Percentiles rank a stretch among this genome's conserved stretches.
These are phyloP conservation scores for Hypoxylon cercidicola DNA, from an alignment of 495 filamentous ascomycete genomes.

Conservation along the genomic window DNA sequence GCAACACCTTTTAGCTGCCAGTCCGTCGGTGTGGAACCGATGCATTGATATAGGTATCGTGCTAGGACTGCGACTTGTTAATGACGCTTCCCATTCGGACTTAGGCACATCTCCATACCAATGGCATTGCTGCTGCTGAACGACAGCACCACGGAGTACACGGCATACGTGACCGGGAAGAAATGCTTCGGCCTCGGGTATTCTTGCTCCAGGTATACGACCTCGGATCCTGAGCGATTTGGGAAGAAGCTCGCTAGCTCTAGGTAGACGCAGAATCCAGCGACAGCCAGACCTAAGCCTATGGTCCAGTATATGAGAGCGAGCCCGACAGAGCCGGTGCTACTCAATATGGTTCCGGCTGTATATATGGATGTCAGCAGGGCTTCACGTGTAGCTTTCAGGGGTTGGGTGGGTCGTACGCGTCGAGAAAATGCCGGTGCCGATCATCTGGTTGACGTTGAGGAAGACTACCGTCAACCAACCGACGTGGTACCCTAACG, in stretches of 20 bases:
- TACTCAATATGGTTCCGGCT: slow-evolving; percentile 66
- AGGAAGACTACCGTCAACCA: slow-evolving; percentile 67
- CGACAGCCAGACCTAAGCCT: slow-evolving; percentile 63
- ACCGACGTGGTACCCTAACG: slow-evolving; percentile 69
- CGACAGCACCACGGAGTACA: slow-evolving; percentile 67
- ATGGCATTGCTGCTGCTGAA: slow-evolving; percentile 73
- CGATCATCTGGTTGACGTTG: slow-evolving; percentile 73
- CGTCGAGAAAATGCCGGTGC: slow-evolving; percentile 72
- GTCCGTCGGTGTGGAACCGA: slow-evolving; percentile 54
- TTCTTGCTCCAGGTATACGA: slow-evolving; percentile 73
- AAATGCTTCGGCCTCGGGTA: slow-evolving; percentile 70
- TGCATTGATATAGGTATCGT: slow-evolving; percentile 65
- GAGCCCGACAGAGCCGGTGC: slow-evolving; percentile 69
- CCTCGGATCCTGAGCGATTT: slow-evolving; percentile 71
- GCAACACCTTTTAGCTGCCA: slow-evolving; percentile 74
- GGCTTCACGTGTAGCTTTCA: background rate
- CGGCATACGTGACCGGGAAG: slow-evolving; percentile 69
- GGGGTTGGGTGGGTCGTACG: slow-evolving; percentile 51
- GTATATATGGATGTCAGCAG: background rate
- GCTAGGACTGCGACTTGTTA: slow-evolving; percentile 54
- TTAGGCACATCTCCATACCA: slow-evolving; percentile 44
- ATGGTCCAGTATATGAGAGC: slow-evolving; percentile 70
- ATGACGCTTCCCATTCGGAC: background rate
- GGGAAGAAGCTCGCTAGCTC: slow-evolving; percentile 72
- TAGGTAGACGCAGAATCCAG: slow-evolving; percentile 65